These are phyloP conservation scores for Chaetomium sp. DNA, from an alignment of 2,329 filamentous ascomycete genomes.

Conservation along the genomic window DNA sequence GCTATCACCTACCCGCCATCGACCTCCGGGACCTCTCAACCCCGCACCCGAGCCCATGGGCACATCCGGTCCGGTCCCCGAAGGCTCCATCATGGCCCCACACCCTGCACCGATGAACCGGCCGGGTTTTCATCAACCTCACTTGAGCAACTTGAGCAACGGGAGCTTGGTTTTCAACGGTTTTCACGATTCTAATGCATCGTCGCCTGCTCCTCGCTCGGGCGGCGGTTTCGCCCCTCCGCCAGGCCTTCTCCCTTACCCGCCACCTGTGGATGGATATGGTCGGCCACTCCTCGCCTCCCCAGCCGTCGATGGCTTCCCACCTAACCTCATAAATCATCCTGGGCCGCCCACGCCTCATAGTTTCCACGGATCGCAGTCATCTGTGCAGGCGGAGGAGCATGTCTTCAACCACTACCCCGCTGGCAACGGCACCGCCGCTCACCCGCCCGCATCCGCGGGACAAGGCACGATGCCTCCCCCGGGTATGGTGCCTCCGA, in stretches of 20 bases:
- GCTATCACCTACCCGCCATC: slow-evolving; percentile 24
- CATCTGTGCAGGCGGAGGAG: slow-evolving; percentile 51
- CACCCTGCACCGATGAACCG: slow-evolving; percentile 39
- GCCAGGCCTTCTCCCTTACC: slow-evolving; percentile 46
- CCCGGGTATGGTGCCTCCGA: slow-evolving; percentile 21
- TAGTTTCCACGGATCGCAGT: slow-evolving; percentile 64
- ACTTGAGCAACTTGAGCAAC: slow-evolving; percentile 57
- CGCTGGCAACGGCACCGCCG: slow-evolving; percentile 28
- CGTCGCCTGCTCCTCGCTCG: slow-evolving; percentile 58
- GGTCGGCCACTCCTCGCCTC: slow-evolving; percentile 33
- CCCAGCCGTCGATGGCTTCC: slow-evolving; percentile 42
- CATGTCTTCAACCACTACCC: slow-evolving; percentile 43
- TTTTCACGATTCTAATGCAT: slow-evolving; percentile 57
- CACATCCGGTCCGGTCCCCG: slow-evolving; percentile 17
- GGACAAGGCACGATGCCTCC: slow-evolving; percentile 19
- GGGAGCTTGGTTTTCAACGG: slow-evolving; percentile 60
- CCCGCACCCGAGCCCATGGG: slow-evolving; percentile 20
- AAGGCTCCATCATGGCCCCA: slow-evolving; percentile 23
- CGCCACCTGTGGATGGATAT: slow-evolving; percentile 35
- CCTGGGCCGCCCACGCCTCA: slow-evolving; percentile 60
- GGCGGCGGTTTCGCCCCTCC: slow-evolving; percentile 51
- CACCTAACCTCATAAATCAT: slow-evolving; percentile 43
- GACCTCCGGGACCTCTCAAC: slow-evolving; percentile 19
- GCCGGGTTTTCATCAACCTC: slow-evolving; percentile 51
- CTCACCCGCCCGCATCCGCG: slow-evolving; percentile 19